A percentile compares a stretch with the other conserved stretches of the same genome.
Conservation (phyloP, 1,139 yeast species). For the Groenewaldozyma sp. region DNA sequence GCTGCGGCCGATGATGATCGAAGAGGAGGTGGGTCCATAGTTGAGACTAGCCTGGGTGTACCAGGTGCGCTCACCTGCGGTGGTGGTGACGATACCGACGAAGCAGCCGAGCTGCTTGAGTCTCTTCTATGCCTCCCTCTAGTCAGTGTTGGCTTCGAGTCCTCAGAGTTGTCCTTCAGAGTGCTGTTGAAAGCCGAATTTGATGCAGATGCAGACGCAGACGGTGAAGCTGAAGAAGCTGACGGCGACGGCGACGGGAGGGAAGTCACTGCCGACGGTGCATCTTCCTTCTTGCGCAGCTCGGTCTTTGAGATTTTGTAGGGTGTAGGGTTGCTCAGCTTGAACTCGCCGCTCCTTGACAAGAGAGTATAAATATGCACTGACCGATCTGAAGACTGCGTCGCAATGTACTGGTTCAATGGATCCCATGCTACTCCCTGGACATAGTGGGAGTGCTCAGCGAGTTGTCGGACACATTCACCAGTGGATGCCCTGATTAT, state of each 20-base stretch:
- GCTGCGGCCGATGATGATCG: slow-evolving; percentile 7
- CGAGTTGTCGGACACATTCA: slow-evolving; percentile 48
- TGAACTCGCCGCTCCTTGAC: slow-evolving; percentile 28
- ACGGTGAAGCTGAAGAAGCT: neutral
- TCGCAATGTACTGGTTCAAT: slow-evolving; percentile 57
- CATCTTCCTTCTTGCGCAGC: slow-evolving; percentile 20
- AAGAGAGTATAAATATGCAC: slow-evolving; percentile 52
- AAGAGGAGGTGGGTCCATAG: slow-evolving; percentile 23
- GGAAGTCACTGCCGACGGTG: neutral
- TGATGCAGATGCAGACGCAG: no score
- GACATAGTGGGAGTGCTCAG: slow-evolving; percentile 78
- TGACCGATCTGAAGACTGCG: slow-evolving; percentile 85
- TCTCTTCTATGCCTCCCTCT: slow-evolving; percentile 4
- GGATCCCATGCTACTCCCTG: slow-evolving; percentile 99
- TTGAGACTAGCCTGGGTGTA: slow-evolving; percentile 11
- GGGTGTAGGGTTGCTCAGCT: slow-evolving; percentile 30
- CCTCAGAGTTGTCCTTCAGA: neutral
- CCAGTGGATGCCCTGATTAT: slow-evolving; percentile 55
- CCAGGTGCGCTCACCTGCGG: slow-evolving; percentile 9
- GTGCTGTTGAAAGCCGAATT: no score
- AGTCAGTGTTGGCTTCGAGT: no score
- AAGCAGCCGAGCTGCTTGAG: slow-evolving; percentile 7
- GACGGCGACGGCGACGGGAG: neutral
- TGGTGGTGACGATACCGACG: slow-evolving; percentile 4
- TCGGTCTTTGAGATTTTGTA: slow-evolving; percentile 38